These are phyloP conservation scores for Trifolium repens DNA, from an alignment of 306 rosid genomes.

Conservation along the genomic window DNA sequence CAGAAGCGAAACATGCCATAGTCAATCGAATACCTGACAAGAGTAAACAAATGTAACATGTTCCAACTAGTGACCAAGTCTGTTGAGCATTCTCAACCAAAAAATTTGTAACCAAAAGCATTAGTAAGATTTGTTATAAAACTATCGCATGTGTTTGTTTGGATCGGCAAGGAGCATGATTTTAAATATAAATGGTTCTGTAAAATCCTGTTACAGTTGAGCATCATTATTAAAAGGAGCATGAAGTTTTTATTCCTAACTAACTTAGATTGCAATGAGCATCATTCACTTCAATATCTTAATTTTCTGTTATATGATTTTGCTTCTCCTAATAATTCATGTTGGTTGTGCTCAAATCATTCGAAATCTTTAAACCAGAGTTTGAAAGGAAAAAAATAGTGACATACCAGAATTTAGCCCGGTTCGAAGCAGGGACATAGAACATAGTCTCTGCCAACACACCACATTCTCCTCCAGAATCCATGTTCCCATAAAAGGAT, in stretches of 20 bases:
- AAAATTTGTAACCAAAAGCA: background rate
- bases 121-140: background rate
- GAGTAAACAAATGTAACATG: constrained; percentile 10
- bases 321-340: background rate
- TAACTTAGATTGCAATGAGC: background rate
- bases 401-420: constrained; percentile 83
- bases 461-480: constrained; percentile 98
- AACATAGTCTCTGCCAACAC: constrained; percentile 91
- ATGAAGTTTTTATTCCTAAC: background rate
- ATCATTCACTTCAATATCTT: background rate
- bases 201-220: background rate
- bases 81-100: background rate
- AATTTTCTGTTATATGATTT: background rate
- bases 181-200: background rate
- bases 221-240: background rate
- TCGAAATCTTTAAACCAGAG: background rate
- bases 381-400: background rate
- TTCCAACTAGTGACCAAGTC: constrained; percentile 10
- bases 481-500: constrained; percentile 76
- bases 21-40: constrained; percentile 73
- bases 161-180: background rate
- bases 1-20: constrained; percentile 97
- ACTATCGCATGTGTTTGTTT: background rate
- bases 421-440: constrained; percentile 80
- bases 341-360: background rate